A percentile compares a stretch with the other conserved stretches of the same genome.
Conservation (phyloP, 352 stramenopile species). For the Plasmopara muralis region DNA sequence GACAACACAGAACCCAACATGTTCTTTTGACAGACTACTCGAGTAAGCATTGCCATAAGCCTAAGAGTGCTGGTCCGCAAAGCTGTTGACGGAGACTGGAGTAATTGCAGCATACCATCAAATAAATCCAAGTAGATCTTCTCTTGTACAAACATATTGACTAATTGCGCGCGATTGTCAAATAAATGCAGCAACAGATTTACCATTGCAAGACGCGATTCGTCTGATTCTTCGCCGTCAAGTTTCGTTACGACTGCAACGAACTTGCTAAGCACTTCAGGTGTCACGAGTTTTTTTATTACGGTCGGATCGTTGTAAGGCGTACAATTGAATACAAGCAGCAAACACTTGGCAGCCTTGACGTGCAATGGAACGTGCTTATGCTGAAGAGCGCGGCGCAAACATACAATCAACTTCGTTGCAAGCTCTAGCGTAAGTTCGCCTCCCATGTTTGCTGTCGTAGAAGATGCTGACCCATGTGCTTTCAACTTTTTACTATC, state of each 20-base stretch:
- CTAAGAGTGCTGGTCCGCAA: constrained; percentile 45
- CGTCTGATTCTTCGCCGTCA: constrained; percentile 51
- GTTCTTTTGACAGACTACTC: constrained; percentile 44
- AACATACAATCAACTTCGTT: constrained; percentile 34
- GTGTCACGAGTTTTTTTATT: constrained; percentile 38
- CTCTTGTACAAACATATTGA: constrained; percentile 51
- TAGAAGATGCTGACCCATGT: constrained; percentile 2
- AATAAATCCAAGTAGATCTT: constrained; percentile 58
- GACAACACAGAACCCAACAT: constrained; percentile 7
- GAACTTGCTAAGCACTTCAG: constrained; percentile 48
- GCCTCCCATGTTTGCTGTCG: constrained; percentile 14
- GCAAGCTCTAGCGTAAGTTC: constrained; percentile 38
- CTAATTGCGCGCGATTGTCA: constrained; percentile 41
- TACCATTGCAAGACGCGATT: constrained; percentile 57
- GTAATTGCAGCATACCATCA: constrained; percentile 35
- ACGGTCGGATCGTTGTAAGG: constrained; percentile 25
- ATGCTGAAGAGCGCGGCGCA: constrained; percentile 47
- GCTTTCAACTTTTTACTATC: constrained; percentile 7
- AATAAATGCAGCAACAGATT: constrained; percentile 63
- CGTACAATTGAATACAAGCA: constrained; percentile 48
- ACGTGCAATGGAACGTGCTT: constrained; percentile 54
- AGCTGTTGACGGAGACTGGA: constrained; percentile 35
- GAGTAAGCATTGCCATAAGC: constrained; percentile 44
- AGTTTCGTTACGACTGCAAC: constrained; percentile 42
- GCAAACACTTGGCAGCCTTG: constrained; percentile 61